phyloP scores from a whole-genome alignment of 441 rosid species.

The Manihot esculenta region DNA sequence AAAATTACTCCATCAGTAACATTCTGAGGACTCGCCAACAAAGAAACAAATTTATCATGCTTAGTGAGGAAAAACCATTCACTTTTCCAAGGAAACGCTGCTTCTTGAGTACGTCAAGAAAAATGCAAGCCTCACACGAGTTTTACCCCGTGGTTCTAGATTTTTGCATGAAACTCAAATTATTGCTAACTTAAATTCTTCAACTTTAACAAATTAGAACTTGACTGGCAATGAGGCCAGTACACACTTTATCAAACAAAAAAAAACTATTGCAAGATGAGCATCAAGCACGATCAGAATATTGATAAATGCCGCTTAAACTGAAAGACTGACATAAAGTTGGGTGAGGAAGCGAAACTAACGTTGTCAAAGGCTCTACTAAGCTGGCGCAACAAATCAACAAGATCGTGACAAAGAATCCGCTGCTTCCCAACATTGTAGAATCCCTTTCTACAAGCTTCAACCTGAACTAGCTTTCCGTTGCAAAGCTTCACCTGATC shows the following conservation, averaged over 20 bases:
- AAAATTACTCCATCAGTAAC: no score
- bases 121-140: no score
- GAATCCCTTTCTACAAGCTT: conserved; percentile 78
- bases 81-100: no score
- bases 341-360: conserved; percentile 19
- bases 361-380: conserved; percentile 90
- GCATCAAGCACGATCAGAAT: not conserved
- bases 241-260: not conserved
- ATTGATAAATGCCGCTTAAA: not conserved
- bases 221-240: not conserved
- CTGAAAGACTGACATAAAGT: not conserved
- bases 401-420: conserved; percentile 74
- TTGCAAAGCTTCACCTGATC: conserved; percentile 89
- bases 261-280: not conserved
- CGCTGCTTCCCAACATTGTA: conserved; percentile 71
- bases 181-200: no score
- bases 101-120: no score
- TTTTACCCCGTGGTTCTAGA: no score
- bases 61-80: no score
- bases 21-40: no score
- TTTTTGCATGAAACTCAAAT: no score
- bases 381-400: conserved; percentile 87
- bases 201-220: no score
- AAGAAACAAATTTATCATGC: no score
- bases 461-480: conserved; percentile 82